Conservation (phyloP, 2,329 filamentous ascomycete genomes). For the Aureobasidium pullulans region DNA sequence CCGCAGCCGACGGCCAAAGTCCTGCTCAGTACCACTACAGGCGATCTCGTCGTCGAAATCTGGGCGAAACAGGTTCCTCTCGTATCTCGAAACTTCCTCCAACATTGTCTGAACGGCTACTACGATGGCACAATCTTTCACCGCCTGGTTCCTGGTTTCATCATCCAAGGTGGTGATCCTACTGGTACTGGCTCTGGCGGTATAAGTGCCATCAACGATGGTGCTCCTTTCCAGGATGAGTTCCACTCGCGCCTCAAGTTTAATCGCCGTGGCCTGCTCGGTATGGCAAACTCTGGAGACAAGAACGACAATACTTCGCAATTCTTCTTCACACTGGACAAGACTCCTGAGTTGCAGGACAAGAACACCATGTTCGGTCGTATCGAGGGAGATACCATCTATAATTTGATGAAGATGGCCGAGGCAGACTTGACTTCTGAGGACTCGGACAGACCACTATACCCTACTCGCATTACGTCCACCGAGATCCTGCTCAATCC, state of each 20-base stretch:
- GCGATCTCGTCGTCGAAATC: constrained; percentile 83
- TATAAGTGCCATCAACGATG: constrained; percentile 84
- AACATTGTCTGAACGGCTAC: constrained; percentile 90
- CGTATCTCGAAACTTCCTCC: constrained; percentile 89
- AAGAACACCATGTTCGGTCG: constrained; percentile 93
- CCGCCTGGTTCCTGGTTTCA: constrained; percentile 82
- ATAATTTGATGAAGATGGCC: constrained; percentile 89
- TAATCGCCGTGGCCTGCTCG: constrained; percentile 80
- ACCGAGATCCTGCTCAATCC: constrained; percentile 75
- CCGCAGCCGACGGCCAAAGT: constrained; percentile 89
- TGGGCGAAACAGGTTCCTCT: constrained; percentile 93
- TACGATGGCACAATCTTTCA: constrained; percentile 94
- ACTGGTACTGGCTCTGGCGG: constrained; percentile 88
- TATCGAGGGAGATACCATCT: constrained; percentile 88
- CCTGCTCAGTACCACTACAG: constrained; percentile 80
- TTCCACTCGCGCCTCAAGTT: constrained; percentile 89
- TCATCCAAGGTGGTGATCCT: constrained; percentile 90
- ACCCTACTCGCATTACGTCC: constrained; percentile 69
- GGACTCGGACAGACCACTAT: constrained; percentile 73
- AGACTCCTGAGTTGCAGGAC: constrained; percentile 74
- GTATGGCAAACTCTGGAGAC: constrained; percentile 86
- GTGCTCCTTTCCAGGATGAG: constrained; percentile 77
- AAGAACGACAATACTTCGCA: constrained; percentile 84
- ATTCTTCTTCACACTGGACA: constrained; percentile 88
- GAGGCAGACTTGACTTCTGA: constrained; percentile 74